Evolutionary conservation across 75 land plant genomes (phyloP).

Genomic region (Pinus albicaulis): DNA sequence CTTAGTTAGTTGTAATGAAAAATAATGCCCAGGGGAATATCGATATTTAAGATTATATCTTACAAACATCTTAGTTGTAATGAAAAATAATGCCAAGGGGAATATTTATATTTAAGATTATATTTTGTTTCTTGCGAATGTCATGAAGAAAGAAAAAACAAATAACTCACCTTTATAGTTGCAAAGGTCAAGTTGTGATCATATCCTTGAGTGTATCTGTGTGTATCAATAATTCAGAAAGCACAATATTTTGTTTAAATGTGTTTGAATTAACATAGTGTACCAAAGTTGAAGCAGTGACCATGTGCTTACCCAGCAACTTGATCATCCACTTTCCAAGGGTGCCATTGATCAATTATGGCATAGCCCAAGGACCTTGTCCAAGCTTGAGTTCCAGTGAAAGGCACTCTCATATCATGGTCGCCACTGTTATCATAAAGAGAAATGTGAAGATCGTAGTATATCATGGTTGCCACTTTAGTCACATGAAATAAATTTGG

Average conservation of each 20-base stretch:
- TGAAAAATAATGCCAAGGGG: no score
- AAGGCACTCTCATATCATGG: conserved; percentile 98
- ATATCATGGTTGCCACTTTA: no score
- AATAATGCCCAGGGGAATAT: no score
- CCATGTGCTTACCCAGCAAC: conserved; percentile 65
- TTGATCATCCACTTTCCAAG: conserved; percentile 68
- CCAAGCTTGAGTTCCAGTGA: conserved; percentile 93
- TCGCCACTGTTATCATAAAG: conserved; percentile 62
- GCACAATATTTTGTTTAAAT: background rate
- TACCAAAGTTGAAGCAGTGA: no score
- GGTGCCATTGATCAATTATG: conserved; percentile 66
- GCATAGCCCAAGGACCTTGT: conserved; percentile 77
- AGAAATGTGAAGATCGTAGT: background rate
- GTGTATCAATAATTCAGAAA: background rate
- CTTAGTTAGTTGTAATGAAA: no score
- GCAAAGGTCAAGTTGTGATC: conserved; percentile 70
- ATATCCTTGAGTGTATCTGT: conserved; percentile 66
- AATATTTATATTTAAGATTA: no score
- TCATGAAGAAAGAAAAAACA: background rate
- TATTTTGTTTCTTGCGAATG: background rate
- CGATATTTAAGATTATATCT: no score
- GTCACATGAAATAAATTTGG: no score
- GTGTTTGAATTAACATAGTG: background rate
- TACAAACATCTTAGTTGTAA: no score
- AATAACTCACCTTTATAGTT: conserved; percentile 63